These are phyloP conservation scores for Mortierella alpina DNA, from an alignment of 192 early-diverging fungal species.

Conservation along the genomic window DNA sequence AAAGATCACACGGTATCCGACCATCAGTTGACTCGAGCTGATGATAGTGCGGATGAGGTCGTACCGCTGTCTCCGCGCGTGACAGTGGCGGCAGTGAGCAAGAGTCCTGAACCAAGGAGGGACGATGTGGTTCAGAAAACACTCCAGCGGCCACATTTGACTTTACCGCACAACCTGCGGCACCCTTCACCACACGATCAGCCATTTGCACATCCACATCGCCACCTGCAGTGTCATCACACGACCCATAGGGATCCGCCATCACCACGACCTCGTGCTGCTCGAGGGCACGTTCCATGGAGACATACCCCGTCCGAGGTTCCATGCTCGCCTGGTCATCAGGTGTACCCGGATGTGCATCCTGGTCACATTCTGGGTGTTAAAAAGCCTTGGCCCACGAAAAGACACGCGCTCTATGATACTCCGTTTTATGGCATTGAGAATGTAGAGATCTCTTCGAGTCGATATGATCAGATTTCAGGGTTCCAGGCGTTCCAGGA, in stretches of 20 bases:
- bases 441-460: slow-evolving; percentile 12
- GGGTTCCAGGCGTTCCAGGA: background rate
- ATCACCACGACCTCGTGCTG: too few species aligned
- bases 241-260: too few species aligned
- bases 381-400: background rate
- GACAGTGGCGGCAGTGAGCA: too few species aligned
- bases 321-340: slow-evolving; percentile 7
- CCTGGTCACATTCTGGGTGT: background rate
- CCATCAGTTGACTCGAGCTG: too few species aligned
- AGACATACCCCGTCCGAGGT: background rate
- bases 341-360: background rate
- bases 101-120: too few species aligned
- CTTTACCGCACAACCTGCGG: background rate
- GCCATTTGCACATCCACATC: background rate
- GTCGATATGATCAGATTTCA: background rate
- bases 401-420: background rate
- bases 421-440: slow-evolving; percentile 30
- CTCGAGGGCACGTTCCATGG: too few species aligned
- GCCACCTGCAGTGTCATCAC: background rate
- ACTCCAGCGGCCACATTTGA: background rate
- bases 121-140: too few species aligned
- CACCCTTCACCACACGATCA: background rate
- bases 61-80: too few species aligned
- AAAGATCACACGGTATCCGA: too few species aligned
- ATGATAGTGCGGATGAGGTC: too few species aligned